These are phyloP conservation scores for Cladosporium cucumerinum DNA, from an alignment of 2,329 filamentous ascomycete genomes.

Conservation along the genomic window DNA sequence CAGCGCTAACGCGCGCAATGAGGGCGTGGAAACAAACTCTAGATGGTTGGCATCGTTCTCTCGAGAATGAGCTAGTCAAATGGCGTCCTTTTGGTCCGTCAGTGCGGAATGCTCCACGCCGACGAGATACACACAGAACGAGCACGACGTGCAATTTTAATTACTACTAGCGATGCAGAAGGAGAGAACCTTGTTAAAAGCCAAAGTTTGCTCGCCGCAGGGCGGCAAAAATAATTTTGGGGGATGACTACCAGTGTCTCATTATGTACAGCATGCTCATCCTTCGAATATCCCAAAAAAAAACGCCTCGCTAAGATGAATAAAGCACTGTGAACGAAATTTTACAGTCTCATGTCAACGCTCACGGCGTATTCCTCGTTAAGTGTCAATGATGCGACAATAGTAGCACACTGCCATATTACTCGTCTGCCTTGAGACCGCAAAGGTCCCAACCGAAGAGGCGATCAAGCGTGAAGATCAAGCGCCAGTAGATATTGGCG, in stretches of 20 bases:
- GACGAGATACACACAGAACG: not conserved
- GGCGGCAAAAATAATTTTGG: not conserved
- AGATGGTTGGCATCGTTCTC: not conserved
- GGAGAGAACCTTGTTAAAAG: not conserved
- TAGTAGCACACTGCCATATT: not conserved
- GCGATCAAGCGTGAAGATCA: conserved; percentile 57
- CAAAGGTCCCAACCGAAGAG: conserved; percentile 60
- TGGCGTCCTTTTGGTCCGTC: too few relatives aligned
- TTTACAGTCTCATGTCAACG: not conserved
- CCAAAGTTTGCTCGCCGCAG: not conserved
- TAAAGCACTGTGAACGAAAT: not conserved
- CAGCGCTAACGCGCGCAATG: not conserved
- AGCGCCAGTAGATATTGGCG: conserved; percentile 58
- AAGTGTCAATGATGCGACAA: not conserved
- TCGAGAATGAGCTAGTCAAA: not conserved
- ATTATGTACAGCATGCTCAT: not conserved
- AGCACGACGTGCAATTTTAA: not conserved
- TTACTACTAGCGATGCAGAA: not conserved
- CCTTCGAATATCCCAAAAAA: not conserved
- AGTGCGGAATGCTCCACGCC: too few relatives aligned
- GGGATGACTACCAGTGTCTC: not conserved
- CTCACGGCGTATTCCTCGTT: not conserved
- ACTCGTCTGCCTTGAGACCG: conserved; percentile 50
- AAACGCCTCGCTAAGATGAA: conserved; percentile 7
- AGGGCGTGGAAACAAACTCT: not conserved